phyloP scores from a whole-genome alignment of 2,329 filamentous ascomycete genomes.

The Ophiognomonia clavigignenti-juglandacearum region DNA sequence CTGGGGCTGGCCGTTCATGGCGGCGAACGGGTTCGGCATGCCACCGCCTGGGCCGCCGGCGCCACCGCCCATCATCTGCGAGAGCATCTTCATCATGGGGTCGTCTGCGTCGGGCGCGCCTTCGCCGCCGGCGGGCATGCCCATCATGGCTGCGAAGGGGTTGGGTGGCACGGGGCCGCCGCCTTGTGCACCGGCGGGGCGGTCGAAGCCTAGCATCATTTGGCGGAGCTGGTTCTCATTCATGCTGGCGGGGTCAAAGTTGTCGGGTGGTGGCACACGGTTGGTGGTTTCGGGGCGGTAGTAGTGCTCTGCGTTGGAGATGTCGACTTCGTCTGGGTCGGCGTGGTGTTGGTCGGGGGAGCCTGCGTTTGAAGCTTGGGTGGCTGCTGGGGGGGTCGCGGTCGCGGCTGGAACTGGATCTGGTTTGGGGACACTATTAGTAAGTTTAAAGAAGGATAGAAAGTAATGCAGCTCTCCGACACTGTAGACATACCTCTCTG shows the following conservation, averaged over 20 bases:
- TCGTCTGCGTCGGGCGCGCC: slow-evolving; percentile 36
- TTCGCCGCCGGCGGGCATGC: slow-evolving; percentile 22
- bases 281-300: slow-evolving; percentile 50
- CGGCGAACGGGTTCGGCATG: slow-evolving; percentile 27
- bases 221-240: slow-evolving; percentile 59
- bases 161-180: slow-evolving; percentile 14
- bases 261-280: slow-evolving; percentile 26
- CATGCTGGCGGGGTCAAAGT: slow-evolving; percentile 30
- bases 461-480: neutral
- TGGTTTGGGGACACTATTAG: neutral
- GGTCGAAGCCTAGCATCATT: slow-evolving; percentile 58
- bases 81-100: slow-evolving; percentile 70
- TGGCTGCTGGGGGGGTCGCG: slow-evolving; percentile 23
- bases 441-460: neutral
- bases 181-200: slow-evolving; percentile 21
- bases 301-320: slow-evolving; percentile 59
- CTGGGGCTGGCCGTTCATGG: slow-evolving; percentile 36
- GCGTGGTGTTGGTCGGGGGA: slow-evolving; percentile 34
- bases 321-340: slow-evolving; percentile 73
- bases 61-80: slow-evolving; percentile 57
- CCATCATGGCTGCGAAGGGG: slow-evolving; percentile 28
- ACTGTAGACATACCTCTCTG: slow-evolving; percentile 33
- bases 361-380: slow-evolving; percentile 25
- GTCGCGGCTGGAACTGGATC: slow-evolving; percentile 18
- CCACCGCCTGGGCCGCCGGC: slow-evolving; percentile 25